Base-by-base conservation (phyloP, 495 filamentous ascomycete genomes). In the Penicillium odoratum region DNA sequence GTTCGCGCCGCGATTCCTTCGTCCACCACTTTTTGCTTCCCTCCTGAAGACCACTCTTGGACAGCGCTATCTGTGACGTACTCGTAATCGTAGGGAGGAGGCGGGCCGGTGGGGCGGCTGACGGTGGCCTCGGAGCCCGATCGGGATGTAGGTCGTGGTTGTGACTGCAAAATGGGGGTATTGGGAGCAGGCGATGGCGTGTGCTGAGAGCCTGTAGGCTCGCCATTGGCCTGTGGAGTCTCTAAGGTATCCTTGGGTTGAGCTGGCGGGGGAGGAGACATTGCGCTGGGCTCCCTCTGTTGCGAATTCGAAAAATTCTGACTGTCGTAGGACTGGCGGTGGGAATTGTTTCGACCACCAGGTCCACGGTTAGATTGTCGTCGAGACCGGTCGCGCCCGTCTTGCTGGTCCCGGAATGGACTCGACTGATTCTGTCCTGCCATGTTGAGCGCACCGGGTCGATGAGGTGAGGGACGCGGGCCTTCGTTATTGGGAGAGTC, bases 391-490 rank as follows among this genome's bases (percentile, higher is more conserved):
- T 78, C 73, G 21, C 80, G 78, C 54, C 73, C 54, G 40, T 82
- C 75, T 60, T 75, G 68, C 7, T 71, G 68, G 15, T 81, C 79
- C 52, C 72, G 73, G 40, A 68, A 57, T 26, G 70, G 67, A 50
- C 62, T 67, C 28, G 62, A 58, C 48, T 78, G 81, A 51, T 78
- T 54, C 18, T 85, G 78, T 63, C 86, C 83, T 52, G 82, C 85
- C 66, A 86, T 77, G 62, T 75, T 74, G 58, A 86, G 64, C 51
- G 81, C 81, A 49, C 82, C 78, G 40, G 86, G 85, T 38, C 84
- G 80, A 74, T 89, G 83, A 51, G 86, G 85, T 54, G 86, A 88
- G 50, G 85, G 84, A 59, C 85, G 77, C 54, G 69, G 66, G 44
- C 71, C 69, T 61, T 85, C 81, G 63, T 83, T 75, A 38, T 46